A percentile compares a stretch with the other conserved stretches of the same genome.
phyloP scores from a whole-genome alignment of 2,329 filamentous ascomycete species.

The Colletotrichum trifolii region DNA sequence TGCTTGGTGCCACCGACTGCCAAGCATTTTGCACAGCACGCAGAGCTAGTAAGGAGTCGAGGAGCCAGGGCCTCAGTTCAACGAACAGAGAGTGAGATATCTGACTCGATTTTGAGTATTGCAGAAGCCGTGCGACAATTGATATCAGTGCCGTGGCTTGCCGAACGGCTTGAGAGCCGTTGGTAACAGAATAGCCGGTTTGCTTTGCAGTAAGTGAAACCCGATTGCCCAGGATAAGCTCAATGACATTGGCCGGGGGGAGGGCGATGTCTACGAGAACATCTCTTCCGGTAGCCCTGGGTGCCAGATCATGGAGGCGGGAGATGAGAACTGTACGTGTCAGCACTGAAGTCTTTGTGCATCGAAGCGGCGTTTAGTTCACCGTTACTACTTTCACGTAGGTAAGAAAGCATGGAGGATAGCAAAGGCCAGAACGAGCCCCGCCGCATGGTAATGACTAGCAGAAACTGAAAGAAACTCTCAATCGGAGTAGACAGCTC shows the following conservation, averaged over 20 bases:
- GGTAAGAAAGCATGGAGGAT: constrained; percentile 58
- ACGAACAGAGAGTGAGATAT: constrained; percentile 48
- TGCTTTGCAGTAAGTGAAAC: constrained; percentile 39
- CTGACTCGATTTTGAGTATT: constrained; percentile 46
- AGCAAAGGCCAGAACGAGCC: constrained; percentile 61
- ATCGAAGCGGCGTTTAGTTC: constrained; percentile 20
- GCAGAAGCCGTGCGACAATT: constrained; percentile 55
- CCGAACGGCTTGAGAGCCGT: constrained; percentile 56
- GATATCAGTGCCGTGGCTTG: constrained; percentile 58
- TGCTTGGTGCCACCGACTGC: constrained; percentile 40
- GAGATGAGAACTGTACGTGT: constrained; percentile 46
- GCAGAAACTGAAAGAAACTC: constrained; percentile 61
- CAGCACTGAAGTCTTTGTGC: constrained; percentile 25
- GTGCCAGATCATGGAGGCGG: constrained; percentile 47
- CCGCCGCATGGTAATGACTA: constrained; percentile 56
- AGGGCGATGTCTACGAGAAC: constrained; percentile 46
- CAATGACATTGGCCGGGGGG: constrained; percentile 52
- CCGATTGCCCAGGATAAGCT: constrained; percentile 45
- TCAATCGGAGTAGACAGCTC: constrained; percentile 63
- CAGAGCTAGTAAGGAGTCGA: constrained; percentile 60
- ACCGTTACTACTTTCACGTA: constrained; percentile 61
- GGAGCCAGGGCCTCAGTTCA: constrained; percentile 59
- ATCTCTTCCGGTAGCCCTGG: constrained; percentile 43
- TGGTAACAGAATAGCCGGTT: constrained; percentile 53
- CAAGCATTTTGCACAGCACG: constrained; percentile 53